Base-by-base conservation (phyloP, 2,329 filamentous ascomycete genomes). In the Macrophomina phaseolina region DNA sequence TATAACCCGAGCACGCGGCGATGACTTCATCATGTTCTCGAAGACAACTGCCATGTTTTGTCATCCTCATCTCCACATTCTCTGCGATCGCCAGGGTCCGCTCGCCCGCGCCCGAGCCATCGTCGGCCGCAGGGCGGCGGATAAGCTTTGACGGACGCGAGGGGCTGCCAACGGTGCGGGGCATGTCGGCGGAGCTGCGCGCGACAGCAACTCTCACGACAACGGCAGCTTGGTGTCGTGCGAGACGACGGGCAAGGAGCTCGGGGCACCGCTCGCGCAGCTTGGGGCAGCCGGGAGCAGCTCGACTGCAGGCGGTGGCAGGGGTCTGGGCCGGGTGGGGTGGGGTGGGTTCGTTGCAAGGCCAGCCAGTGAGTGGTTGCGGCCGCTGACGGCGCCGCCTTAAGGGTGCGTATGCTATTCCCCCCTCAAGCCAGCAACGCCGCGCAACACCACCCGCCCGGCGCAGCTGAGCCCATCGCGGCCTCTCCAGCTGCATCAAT, bases 1-100 rank as follows among this genome's bases (percentile, higher is more conserved):
- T 46, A 60, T 46, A 60, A 28, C 36, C 49, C 30, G 32, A 28
- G 51, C 51, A 55, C 38, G 52, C 52, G 32, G 51, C 23, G 28
- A 58, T 56, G 63, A 65, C 36, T 42, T 65, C 63, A 65, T 65
- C 9, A 18, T 51, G n/a, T 45, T 65, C 52, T 49, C 23, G 45
- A 62, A 48, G 3, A 28, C 11, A 28, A 7, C 28, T 49, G 58
- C 38, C 61, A 36, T 53, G 61, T 64, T 64, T 64, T 64, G 61
- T 64, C 48, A 64, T 64, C 58, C 16, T n/a, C 12, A 53, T 64
- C 61, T 53, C 61, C 61, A 64, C 61, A 64, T 14, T 18, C 34
- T 36, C 34, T 34, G 48, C 32, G 61, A 64, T 64, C 61, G 61
- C 61, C 61, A 64, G 61, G 61, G 61, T 53, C 61, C 48, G 40